Evolutionary conservation across 2,329 filamentous ascomycete species (phyloP).

Genomic region (Ambrosiella xylebori): DNA sequence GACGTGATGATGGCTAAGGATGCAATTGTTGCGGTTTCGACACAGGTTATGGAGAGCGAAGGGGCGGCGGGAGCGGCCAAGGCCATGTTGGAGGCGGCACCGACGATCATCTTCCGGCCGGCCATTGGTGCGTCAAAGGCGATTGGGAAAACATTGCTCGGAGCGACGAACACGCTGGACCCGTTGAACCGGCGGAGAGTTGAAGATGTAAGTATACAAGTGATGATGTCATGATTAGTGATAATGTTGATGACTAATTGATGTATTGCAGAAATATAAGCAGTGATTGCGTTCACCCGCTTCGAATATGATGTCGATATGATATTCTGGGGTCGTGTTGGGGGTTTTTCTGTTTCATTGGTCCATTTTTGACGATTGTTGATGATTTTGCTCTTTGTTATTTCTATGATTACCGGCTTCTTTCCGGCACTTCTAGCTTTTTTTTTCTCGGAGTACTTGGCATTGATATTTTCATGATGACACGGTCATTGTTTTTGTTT

Average conservation of each 20-base stretch:
- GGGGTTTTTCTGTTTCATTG: neutral
- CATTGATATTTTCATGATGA: neutral
- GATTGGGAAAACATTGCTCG: conserved; percentile 74
- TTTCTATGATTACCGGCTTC: neutral
- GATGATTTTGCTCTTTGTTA: neutral
- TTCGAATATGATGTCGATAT: neutral
- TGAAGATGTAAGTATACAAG: conserved; percentile 44
- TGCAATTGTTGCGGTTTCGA: conserved; percentile 86
- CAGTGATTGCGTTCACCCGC: neutral
- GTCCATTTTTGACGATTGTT: neutral
- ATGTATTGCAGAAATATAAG: neutral
- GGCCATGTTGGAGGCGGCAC: conserved; percentile 63
- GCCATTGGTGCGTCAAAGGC: conserved; percentile 82
- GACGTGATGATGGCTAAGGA: conserved; percentile 78
- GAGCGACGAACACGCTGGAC: conserved; percentile 83
- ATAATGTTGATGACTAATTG: neutral
- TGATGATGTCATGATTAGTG: neutral
- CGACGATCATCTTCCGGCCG: conserved; percentile 83
- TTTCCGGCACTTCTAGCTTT: neutral
- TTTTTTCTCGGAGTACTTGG: neutral
- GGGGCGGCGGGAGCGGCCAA: conserved; percentile 65
- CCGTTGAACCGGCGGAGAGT: conserved; percentile 62
- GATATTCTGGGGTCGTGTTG: neutral
- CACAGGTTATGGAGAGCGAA: conserved; percentile 73
- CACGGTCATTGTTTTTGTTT: neutral